Evolutionary conservation across 305 asterid species (phyloP).

Genomic region (Fraxinus latifolia): DNA sequence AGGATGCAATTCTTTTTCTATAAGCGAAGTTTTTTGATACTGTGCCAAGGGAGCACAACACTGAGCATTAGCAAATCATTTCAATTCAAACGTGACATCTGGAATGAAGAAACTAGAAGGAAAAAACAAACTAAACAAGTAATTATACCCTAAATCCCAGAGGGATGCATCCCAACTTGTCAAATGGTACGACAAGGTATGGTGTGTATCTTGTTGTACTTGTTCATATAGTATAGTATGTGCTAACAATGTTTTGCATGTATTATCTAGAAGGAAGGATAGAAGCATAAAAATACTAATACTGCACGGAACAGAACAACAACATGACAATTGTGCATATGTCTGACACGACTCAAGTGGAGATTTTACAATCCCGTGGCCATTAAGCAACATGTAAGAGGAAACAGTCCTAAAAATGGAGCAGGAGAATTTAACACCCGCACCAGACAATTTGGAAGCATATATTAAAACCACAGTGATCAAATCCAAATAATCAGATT

Average conservation of each 20-base stretch:
- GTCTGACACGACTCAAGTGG: neutral
- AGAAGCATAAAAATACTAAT: neutral
- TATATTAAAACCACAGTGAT: neutral
- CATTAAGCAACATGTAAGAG: neutral
- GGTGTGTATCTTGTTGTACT: neutral
- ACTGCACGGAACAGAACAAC: neutral
- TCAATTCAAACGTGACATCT: neutral
- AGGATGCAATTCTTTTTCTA: conserved; percentile 10
- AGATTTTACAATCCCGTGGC: neutral
- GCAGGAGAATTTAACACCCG: neutral
- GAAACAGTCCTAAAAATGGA: neutral
- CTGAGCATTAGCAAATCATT: conserved; percentile 4
- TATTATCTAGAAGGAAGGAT: neutral
- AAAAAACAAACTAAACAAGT: conserved; percentile 1
- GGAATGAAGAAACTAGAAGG: neutral
- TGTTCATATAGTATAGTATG: neutral
- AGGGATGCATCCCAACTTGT: neutral
- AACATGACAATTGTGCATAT: neutral
- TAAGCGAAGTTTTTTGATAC: neutral
- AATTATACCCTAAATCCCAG: neutral
- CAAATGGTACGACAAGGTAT: neutral
- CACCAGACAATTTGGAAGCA: neutral
- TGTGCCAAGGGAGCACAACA: neutral
- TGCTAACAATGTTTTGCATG: neutral
- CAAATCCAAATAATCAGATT: neutral